These are phyloP conservation scores for Ophiostoma piceae DNA, from an alignment of 2,329 filamentous ascomycete species.

Conservation along the genomic window DNA sequence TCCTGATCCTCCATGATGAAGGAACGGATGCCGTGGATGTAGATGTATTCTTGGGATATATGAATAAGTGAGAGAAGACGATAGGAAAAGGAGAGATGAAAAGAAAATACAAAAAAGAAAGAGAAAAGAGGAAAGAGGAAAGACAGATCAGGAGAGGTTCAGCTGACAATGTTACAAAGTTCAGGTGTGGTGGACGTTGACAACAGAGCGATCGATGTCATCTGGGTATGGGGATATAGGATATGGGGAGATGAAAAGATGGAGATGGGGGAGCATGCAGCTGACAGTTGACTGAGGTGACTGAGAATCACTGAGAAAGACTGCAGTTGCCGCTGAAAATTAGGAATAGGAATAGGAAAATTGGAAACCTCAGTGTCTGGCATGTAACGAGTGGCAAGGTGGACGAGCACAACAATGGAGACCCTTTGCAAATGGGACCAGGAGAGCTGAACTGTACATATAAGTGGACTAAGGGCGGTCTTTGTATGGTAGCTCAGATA, in stretches of 20 bases:
- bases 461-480: constrained; percentile 21
- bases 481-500: constrained; percentile 19
- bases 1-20: constrained; percentile 13
- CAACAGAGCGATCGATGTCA: neutral
- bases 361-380: neutral
- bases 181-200: neutral
- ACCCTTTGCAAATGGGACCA: constrained; percentile 9
- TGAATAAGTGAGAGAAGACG: neutral
- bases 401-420: constrained; percentile 5
- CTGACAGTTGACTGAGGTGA: neutral
- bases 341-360: neutral
- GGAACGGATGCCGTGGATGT: constrained; percentile 13
- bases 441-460: constrained; percentile 23
- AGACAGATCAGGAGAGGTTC: neutral
- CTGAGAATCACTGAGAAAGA: neutral
- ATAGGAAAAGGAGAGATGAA: neutral
- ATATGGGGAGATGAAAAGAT: neutral
- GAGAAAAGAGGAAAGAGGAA: neutral
- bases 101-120: neutral
- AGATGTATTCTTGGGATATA: constrained; percentile 2
- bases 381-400: constrained; percentile 15
- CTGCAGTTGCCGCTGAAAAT: neutral
- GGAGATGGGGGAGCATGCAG: neutral
- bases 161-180: constrained; percentile 4
- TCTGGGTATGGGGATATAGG: neutral